A percentile compares a stretch with the other conserved stretches of the same genome.
Conservation (phyloP, 495 filamentous ascomycete species). For the Gamarada debralockiae region DNA sequence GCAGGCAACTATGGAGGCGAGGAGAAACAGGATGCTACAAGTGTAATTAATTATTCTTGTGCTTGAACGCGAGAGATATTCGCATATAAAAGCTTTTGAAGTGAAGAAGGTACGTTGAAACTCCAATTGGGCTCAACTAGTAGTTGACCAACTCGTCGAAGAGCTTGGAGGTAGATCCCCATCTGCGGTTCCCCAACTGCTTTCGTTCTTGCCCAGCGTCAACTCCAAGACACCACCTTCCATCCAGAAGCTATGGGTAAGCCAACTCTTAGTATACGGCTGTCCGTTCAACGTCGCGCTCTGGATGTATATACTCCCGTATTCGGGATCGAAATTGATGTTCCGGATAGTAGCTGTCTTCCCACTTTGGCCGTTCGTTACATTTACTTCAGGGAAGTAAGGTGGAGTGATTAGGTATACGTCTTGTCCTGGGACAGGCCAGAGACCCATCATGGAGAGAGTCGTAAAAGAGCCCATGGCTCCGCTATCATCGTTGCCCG, state of each 20-base stretch:
- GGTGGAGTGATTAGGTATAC: slow-evolving; percentile 71
- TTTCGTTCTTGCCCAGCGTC: slow-evolving; percentile 61
- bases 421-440: slow-evolving; percentile 69
- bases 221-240: slow-evolving; percentile 67
- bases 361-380: slow-evolving; percentile 57
- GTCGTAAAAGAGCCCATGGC: slow-evolving; percentile 70
- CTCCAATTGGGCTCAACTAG: no score
- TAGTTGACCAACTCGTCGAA: neutral
- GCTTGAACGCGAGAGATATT: no score
- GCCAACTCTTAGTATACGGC: slow-evolving; percentile 64
- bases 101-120: no score
- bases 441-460: slow-evolving; percentile 70
- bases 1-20: no score
- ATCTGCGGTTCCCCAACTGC: slow-evolving; percentile 60
- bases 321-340: slow-evolving; percentile 59
- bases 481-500: slow-evolving; percentile 70
- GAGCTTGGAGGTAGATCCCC: slow-evolving; percentile 62
- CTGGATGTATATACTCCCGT: slow-evolving; percentile 65
- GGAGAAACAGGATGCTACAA: no score
- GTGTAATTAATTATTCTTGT: no score
- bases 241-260: slow-evolving; percentile 70
- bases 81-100: no score
- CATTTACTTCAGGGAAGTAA: slow-evolving; percentile 60
- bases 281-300: slow-evolving; percentile 63
- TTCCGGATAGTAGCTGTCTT: slow-evolving; percentile 58